Conservation (phyloP, 78 protist species). For the Dictyostelium citrinum region DNA sequence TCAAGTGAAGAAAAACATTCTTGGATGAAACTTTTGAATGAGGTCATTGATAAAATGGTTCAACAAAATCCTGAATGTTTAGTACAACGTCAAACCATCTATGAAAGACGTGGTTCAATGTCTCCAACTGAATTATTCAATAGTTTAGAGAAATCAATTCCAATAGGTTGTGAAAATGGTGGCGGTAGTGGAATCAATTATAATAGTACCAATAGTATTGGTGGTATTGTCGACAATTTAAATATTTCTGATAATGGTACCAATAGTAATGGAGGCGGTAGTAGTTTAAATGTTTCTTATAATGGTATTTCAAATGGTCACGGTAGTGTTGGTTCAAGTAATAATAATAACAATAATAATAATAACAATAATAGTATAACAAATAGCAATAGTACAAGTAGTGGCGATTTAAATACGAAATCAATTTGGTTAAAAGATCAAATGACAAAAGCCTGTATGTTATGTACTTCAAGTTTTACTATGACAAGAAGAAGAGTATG, state of each 20-base stretch:
- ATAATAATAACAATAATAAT: not conserved
- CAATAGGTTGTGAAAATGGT: not conserved
- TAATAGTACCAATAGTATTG: not conserved
- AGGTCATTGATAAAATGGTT: slow-evolving; percentile 53
- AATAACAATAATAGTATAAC: not conserved
- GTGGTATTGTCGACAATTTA: not conserved
- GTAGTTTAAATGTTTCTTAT: not conserved
- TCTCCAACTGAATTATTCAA: slow-evolving; percentile 28
- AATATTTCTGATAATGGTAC: not conserved
- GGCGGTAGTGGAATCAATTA: not conserved
- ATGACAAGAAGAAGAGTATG: slow-evolving; percentile 54
- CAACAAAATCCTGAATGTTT: slow-evolving; percentile 19
- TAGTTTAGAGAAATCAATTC: slow-evolving; percentile 11
- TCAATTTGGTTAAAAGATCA: slow-evolving; percentile 71
- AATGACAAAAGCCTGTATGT: slow-evolving; percentile 70
- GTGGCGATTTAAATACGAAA: slow-evolving; percentile 2
- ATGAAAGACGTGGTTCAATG: slow-evolving; percentile 55
- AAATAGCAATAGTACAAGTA: not conserved
- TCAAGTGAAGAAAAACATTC: slow-evolving; percentile 18
- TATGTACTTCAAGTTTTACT: slow-evolving; percentile 31
- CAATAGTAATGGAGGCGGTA: not conserved
- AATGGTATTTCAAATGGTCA: not conserved
- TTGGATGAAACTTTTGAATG: slow-evolving; percentile 63
- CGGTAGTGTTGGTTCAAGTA: not conserved
- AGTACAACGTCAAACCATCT: not conserved